Evolutionary conservation across 495 filamentous ascomycete species (phyloP), one percentile per base, ranked within the genome.

Genomic region (Trichoderma asperelloides): DNA sequence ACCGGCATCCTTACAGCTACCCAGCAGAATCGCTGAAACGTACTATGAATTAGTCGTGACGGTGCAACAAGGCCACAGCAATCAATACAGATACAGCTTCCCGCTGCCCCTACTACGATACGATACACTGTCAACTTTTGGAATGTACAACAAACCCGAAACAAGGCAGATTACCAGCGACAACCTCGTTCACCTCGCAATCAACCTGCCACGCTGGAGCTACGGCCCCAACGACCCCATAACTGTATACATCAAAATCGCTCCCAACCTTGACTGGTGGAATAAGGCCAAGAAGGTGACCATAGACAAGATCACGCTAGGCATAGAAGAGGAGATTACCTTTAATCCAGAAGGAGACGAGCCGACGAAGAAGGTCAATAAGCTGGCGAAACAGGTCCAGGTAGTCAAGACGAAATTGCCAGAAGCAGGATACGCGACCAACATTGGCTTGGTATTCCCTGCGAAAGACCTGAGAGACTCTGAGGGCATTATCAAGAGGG

Each of bases 341-440:
- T 98, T 91, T 78, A 98, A 98, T 71, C 95, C 95, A 45, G 93
- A 98, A 73, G 95, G 95, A n/a, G 95, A 98, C 71, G 95, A 98
- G 75, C 93, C 93, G 60, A 91, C 89, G 33, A 90, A 90, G 70
- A 98, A 96, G 74, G 80, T 92, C 74, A 98, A 95, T 75, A 87
- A 87, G 27, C 78, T 98, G 70, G 88, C 90, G 27, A 93, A 91
- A 72, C 88, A 93, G 69, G 90, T 90, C 3, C 93, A 97, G 68
- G 78, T 79, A 2, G 86, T 98, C 25, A 88, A 89, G 15, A 85
- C 90, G 16, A 96, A 90, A 75, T 76, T 98, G 74, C 91, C 95
- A 2, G 92, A 94, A 67, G 82, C 87, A 3, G 95, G 95, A 23
- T 98, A 91, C 74, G 85, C 94, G 64, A 97, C 93, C 18, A 96